A percentile compares a stretch with the other conserved stretches of the same genome.
Evolutionary conservation across 441 rosid genomes (phyloP).

Genomic region (Arabidopsis hybrid): DNA sequence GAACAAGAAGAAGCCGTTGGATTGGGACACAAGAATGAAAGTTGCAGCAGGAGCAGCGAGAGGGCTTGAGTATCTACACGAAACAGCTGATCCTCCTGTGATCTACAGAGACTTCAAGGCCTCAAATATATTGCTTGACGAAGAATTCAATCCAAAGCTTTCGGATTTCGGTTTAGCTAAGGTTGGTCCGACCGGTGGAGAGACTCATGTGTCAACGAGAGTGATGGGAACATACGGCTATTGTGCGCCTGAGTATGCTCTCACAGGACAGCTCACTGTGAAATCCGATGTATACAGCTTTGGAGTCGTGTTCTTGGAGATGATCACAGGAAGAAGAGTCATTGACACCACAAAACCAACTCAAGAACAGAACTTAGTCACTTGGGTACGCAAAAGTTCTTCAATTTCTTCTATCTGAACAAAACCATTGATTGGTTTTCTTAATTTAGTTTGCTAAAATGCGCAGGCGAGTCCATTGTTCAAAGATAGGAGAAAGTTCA

Average conservation of each 20-base stretch:
- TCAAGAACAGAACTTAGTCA: conserved; percentile 82
- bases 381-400: conserved; percentile 59
- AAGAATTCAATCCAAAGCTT: conserved; percentile 80
- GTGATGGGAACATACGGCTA: conserved; percentile 99
- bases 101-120: conserved; percentile 97
- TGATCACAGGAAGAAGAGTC: conserved; percentile 93
- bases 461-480: conserved; percentile 88
- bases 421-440: not conserved
- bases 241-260: conserved; percentile 95
- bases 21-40: conserved; percentile 92
- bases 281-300: conserved; percentile 96
- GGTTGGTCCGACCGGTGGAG: conserved; percentile 89
- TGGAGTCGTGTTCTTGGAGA: conserved; percentile 91
- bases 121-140: conserved; percentile 79
- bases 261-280: conserved; percentile 77
- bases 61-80: conserved; percentile 95
- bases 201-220: conserved; percentile 91
- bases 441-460: not conserved
- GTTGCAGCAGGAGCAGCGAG: conserved; percentile 86
- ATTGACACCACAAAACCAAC: conserved; percentile 74
- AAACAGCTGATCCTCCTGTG: conserved; percentile 84
- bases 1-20: conserved; percentile 60
- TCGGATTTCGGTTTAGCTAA: conserved; percentile 98
- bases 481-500: conserved; percentile 78
- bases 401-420: not conserved